Percentiles rank a stretch among this genome's conserved stretches.
Conservation (phyloP, 805 yeast genomes). For the Millerago galiae region DNA sequence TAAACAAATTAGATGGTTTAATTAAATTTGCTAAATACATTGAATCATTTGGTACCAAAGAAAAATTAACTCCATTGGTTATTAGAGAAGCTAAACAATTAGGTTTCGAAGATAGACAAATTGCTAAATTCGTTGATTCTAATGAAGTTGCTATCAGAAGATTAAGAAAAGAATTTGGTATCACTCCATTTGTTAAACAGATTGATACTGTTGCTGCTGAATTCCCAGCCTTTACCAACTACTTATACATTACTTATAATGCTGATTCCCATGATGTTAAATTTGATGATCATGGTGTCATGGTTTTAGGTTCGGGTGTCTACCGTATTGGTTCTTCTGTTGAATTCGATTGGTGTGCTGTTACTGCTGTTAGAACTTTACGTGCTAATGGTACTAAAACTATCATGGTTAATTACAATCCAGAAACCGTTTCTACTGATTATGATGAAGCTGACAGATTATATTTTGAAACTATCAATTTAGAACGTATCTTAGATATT, state of each 20-base stretch:
- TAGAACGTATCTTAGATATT: conserved; percentile 91
- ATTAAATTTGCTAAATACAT: conserved; percentile 65
- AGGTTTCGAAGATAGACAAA: conserved; percentile 95
- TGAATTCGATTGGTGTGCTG: conserved; percentile 99
- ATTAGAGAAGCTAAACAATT: conserved; percentile 88
- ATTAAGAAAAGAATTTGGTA: conserved; percentile 78
- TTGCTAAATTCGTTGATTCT: conserved; percentile 81
- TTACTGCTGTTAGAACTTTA: conserved; percentile 89
- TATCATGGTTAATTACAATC: conserved; percentile 95
- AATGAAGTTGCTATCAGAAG: conserved; percentile 92
- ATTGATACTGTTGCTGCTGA: conserved; percentile 99
- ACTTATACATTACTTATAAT: conserved; percentile 89
- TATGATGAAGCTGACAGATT: conserved; percentile 97
- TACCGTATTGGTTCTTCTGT: conserved; percentile 98
- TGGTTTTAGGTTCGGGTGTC: conserved; percentile 97
- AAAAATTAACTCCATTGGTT: conserved; percentile 51
- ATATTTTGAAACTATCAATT: conserved; percentile 90
- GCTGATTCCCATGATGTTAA: conserved; percentile 81
- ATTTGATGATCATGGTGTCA: conserved; percentile 89
- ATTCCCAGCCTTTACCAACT: conserved; percentile 95
- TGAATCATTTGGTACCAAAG: conserved; percentile 45
- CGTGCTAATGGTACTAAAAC: conserved; percentile 84
- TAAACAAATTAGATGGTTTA: conserved; percentile 74
- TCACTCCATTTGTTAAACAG: conserved; percentile 89
- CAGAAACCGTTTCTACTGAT: conserved; percentile 98